These are phyloP conservation scores for Schizochytrium sp. DNA, from an alignment of 108 stramenopile species.

Conservation along the genomic window DNA sequence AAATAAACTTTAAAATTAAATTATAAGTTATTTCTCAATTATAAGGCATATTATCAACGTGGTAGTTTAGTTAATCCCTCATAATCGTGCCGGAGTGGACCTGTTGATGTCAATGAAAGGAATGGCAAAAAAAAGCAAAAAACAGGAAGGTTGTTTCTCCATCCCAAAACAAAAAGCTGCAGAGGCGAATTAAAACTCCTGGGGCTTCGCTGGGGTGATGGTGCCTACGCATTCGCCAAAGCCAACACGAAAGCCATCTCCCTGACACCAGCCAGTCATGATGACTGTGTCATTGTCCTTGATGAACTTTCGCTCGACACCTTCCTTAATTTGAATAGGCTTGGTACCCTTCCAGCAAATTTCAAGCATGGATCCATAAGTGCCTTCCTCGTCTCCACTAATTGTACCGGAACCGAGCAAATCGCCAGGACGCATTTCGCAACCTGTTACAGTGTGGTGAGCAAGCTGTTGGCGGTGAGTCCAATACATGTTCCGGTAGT, in stretches of 20 bases:
- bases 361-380: slow-evolving; percentile 88
- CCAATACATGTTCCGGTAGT: slow-evolving; percentile 88
- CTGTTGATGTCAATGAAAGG: too few relatives aligned
- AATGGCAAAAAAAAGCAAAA: background rate
- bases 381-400: slow-evolving; percentile 76
- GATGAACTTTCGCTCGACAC: slow-evolving; percentile 81
- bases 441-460: slow-evolving; percentile 91
- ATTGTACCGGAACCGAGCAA: slow-evolving; percentile 89
- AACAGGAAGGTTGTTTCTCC: background rate
- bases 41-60: too few relatives aligned
- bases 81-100: too few relatives aligned
- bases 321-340: slow-evolving; percentile 76
- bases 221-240: slow-evolving; percentile 80
- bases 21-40: too few relatives aligned
- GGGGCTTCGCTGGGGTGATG: slow-evolving; percentile 78
- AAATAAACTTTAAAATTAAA: too few relatives aligned
- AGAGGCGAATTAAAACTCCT: background rate
- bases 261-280: slow-evolving; percentile 82
- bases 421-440: slow-evolving; percentile 87
- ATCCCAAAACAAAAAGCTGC: background rate
- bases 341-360: slow-evolving; percentile 86
- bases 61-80: too few relatives aligned
- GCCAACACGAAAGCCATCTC: slow-evolving; percentile 76
- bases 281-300: slow-evolving; percentile 87
- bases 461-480: slow-evolving; percentile 87